phyloP scores from a whole-genome alignment of 2,329 filamentous ascomycete species.

The Cadophora luteo-olivacea region DNA sequence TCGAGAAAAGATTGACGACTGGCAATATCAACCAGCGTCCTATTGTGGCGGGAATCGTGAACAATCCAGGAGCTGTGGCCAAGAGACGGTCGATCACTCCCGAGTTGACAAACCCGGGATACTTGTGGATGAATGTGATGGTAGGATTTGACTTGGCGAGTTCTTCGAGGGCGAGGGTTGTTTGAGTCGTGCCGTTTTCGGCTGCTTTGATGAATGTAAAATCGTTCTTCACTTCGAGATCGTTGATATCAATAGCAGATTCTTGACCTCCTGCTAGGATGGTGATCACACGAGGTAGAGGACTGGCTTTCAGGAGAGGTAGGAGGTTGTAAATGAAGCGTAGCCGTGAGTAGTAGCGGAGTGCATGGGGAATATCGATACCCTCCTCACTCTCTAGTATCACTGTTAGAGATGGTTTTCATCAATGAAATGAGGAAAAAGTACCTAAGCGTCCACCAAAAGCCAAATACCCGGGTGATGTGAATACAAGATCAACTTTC shows the following conservation, averaged over 20 bases:
- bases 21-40: conserved; percentile 37
- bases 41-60: conserved; percentile 32
- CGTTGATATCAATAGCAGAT: conserved; percentile 55
- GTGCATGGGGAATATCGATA: conserved; percentile 56
- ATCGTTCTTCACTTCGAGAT: conserved; percentile 45
- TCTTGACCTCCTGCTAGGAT: conserved; percentile 61
- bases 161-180: conserved; percentile 57
- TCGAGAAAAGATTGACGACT: conserved; percentile 42
- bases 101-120: conserved; percentile 45
- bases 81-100: conserved; percentile 42
- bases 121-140: conserved; percentile 47
- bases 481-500: conserved; percentile 54
- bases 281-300: conserved; percentile 58
- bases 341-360: conserved; percentile 63
- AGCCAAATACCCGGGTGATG: conserved; percentile 50
- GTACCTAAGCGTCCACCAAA: conserved; percentile 40
- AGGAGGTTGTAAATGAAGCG: conserved; percentile 63
- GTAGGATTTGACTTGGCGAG: conserved; percentile 53
- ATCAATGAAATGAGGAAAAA: conserved; percentile 8
- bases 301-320: conserved; percentile 55
- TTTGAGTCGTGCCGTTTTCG: conserved; percentile 56
- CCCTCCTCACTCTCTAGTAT: conserved; percentile 60
- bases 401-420: conserved; percentile 33
- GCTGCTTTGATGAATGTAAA: conserved; percentile 50
- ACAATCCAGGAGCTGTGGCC: conserved; percentile 37